Evolutionary conservation across 1,284 basidiomycete species (phyloP), one percentile per base, ranked within the genome.

Genomic region (Ganoderma multipileum): DNA sequence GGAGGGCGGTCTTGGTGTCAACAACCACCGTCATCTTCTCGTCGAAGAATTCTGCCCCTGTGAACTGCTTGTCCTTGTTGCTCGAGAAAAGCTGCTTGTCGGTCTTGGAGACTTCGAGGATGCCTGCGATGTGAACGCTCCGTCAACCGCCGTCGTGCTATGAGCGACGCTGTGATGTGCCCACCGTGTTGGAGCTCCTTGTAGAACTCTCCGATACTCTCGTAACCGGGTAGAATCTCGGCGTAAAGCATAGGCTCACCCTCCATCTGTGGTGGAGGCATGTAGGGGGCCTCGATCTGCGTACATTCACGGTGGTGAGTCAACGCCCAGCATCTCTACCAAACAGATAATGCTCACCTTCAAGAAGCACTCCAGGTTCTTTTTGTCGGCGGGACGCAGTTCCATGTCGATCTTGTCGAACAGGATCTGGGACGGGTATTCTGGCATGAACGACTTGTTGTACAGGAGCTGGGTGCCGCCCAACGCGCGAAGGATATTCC

Each of bases 371-470:
- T 71, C 71, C 7, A 74, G 62, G 16, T 65, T 66, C 26, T 57
- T 38, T 63, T 74, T 74, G 55, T 70, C 58, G n/a, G 71, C 72
- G 0, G 65, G 68, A 28, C 64, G 63, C 5, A 74, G 69, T 42
- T 20, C 57, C 65, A 74, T 50, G 14, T 63, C 59, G 20, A 74
- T 72, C 52, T 69, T 58, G 58, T 71, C 70, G 39, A 44, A 71
- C 26, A 71, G 52, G 55, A 71, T 62, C 39, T 59, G 23, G 14
- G 61, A 47, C 3, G 58, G 52, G 38, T 64, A 68, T n/a, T 23
- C 57, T 18, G 70, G 70, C 26, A 71, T 62, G 42, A 66, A 66
- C 5, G 41, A 23, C 26, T 66, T 54, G 59, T 54, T 30, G 63
- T 71, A 68, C 28, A 71, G 67, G 61, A 11, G 28, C 41, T 64